Conservation (phyloP, 768 basidiomycete species). For the Macrolepiota fuliginosa region DNA sequence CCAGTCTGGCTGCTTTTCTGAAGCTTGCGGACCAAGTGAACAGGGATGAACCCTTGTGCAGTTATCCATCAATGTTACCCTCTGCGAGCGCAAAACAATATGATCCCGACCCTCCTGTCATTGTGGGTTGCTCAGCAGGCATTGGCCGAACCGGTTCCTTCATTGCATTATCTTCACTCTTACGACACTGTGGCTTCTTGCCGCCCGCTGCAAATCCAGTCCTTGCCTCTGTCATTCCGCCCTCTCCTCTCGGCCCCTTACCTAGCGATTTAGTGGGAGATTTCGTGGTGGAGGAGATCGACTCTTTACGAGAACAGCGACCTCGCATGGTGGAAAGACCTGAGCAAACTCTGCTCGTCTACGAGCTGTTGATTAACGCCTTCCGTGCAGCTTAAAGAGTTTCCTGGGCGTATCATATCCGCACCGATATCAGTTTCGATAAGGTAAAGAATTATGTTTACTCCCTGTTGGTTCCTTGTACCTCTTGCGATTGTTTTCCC, state of each 20-base stretch:
- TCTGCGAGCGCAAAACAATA: conserved; percentile 15
- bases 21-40: conserved; percentile 65
- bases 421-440: neutral
- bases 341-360: conserved; percentile 65
- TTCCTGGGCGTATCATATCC: neutral
- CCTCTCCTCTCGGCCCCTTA: conserved; percentile 59
- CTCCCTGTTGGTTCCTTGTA: neutral
- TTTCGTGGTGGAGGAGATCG: conserved; percentile 67
- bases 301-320: conserved; percentile 76
- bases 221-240: conserved; percentile 31
- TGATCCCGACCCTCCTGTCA: conserved; percentile 71
- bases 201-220: conserved; percentile 30
- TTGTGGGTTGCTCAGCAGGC: conserved; percentile 86
- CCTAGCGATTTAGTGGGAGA: conserved; percentile 49
- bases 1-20: conserved; percentile 59
- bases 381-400: conserved; percentile 14
- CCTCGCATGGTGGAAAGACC: conserved; percentile 77
- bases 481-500: neutral
- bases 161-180: conserved; percentile 74
- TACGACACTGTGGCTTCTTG: conserved; percentile 58
- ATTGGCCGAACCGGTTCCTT: conserved; percentile 87
- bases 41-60: conserved; percentile 36
- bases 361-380: conserved; percentile 47
- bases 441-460: neutral
- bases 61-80: conserved; percentile 19